phyloP scores from a whole-genome alignment of 805 yeast genomes.

The Priceomyces castillae region DNA sequence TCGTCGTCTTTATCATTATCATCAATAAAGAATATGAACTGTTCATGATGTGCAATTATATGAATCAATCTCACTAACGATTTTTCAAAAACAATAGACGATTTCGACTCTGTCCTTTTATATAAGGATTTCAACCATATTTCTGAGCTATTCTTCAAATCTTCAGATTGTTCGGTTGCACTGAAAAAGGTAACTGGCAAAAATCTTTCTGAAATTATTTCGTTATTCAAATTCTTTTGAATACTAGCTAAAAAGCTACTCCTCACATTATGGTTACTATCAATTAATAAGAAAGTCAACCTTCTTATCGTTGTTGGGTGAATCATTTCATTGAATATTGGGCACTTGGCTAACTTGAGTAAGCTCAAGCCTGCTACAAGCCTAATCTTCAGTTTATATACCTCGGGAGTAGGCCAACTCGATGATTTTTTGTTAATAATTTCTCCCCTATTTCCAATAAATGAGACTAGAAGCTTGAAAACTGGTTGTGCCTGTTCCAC shows the following conservation, averaged over 20 bases:
- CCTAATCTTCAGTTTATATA: slow-evolving; percentile 59
- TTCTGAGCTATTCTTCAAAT: slow-evolving; percentile 47
- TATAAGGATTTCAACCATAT: slow-evolving; percentile 73
- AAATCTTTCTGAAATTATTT: slow-evolving; percentile 60
- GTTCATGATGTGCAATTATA: slow-evolving; percentile 71
- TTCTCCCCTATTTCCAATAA: slow-evolving; percentile 78
- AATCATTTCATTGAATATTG: slow-evolving; percentile 51
- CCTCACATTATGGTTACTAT: slow-evolving; percentile 60
- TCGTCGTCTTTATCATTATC: slow-evolving; percentile 14
- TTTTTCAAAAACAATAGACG: slow-evolving; percentile 57
- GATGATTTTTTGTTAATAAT: slow-evolving; percentile 47
- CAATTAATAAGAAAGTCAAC: slow-evolving; percentile 62
- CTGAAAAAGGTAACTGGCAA: slow-evolving; percentile 65
- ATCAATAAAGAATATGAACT: slow-evolving; percentile 46
- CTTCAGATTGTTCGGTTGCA: slow-evolving; percentile 69
- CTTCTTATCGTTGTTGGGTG: slow-evolving; percentile 50
- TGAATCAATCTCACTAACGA: slow-evolving; percentile 66
- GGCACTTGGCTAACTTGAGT: slow-evolving; percentile 59
- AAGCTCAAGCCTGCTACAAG: slow-evolving; percentile 65
- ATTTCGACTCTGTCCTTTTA: slow-evolving; percentile 29
- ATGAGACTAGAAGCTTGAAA: slow-evolving; percentile 60
- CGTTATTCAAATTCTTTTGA: slow-evolving; percentile 50
- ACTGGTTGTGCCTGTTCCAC: slow-evolving; percentile 56
- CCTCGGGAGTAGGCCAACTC: slow-evolving; percentile 59
- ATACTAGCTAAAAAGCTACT: slow-evolving; percentile 46